Percentiles rank a stretch among this genome's conserved stretches.
phyloP scores from a whole-genome alignment of 352 stramenopile genomes.

The Plasmopara halstedii region DNA sequence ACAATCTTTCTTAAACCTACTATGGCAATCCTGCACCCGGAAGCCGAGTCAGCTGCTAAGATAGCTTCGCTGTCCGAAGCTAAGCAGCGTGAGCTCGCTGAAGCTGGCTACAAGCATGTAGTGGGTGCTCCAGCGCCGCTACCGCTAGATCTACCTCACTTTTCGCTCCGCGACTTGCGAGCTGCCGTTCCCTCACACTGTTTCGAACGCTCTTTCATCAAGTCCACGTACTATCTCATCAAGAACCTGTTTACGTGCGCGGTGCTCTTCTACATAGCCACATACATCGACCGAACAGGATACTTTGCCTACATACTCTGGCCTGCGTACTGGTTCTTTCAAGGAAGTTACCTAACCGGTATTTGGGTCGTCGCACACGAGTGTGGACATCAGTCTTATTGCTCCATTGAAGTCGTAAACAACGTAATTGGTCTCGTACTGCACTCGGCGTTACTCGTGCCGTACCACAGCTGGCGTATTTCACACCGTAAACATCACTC shows the following conservation, averaged over 20 bases:
- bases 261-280: slow-evolving; percentile 84
- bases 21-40: slow-evolving; percentile 67
- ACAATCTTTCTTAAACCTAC: not conserved
- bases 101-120: slow-evolving; percentile 64
- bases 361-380: slow-evolving; percentile 98
- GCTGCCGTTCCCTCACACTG: slow-evolving; percentile 91
- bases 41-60: slow-evolving; percentile 32
- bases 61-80: slow-evolving; percentile 18
- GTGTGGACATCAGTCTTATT: slow-evolving; percentile 97
- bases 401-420: slow-evolving; percentile 90
- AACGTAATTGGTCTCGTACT: slow-evolving; percentile 94
- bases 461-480: slow-evolving; percentile 98
- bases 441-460: slow-evolving; percentile 95
- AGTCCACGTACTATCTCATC: slow-evolving; percentile 88
- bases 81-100: slow-evolving; percentile 44
- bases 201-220: slow-evolving; percentile 92
- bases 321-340: slow-evolving; percentile 95
- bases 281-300: slow-evolving; percentile 45
- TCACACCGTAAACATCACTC: slow-evolving; percentile 95
- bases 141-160: slow-evolving; percentile 74
- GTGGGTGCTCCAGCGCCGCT: slow-evolving; percentile 68
- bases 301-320: slow-evolving; percentile 75
- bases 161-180: slow-evolving; percentile 87
- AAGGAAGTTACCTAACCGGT: slow-evolving; percentile 95
- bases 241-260: slow-evolving; percentile 88